Conservation (phyloP, 2,329 filamentous ascomycete genomes). For the Aureobasidium leucospermi region DNA sequence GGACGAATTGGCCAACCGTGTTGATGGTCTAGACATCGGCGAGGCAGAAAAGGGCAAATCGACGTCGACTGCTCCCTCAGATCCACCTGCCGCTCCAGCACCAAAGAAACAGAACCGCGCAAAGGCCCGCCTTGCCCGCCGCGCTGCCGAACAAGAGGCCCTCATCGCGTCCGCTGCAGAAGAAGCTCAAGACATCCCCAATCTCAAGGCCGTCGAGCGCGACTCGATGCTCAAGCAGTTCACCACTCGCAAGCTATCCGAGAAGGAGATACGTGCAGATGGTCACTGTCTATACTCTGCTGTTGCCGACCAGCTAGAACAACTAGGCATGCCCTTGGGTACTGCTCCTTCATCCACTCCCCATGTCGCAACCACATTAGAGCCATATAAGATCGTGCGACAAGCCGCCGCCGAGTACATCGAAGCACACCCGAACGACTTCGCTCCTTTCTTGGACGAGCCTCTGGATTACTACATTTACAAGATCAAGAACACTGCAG, state of each 20-base stretch:
- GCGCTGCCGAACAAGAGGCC: constrained; percentile 76
- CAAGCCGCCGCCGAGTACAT: constrained; percentile 73
- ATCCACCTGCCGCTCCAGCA: neutral
- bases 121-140: constrained; percentile 82
- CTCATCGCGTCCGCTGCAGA: constrained; percentile 58
- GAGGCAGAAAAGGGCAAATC: neutral
- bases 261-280: constrained; percentile 78
- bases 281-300: constrained; percentile 94
- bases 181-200: constrained; percentile 68
- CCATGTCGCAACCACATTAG: constrained; percentile 15
- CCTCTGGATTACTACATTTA: constrained; percentile 63
- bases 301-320: constrained; percentile 67
- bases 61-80: constrained; percentile 16
- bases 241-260: constrained; percentile 53
- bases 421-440: constrained; percentile 64
- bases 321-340: constrained; percentile 37
- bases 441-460: constrained; percentile 80
- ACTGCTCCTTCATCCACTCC: constrained; percentile 15
- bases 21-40: neutral
- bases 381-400: constrained; percentile 59
- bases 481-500: constrained; percentile 77
- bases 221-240: constrained; percentile 64
- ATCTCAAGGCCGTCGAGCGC: constrained; percentile 64
- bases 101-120: constrained; percentile 78
- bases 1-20: neutral